Evolutionary conservation across 208 protist species (phyloP).

Genomic region (Crithidia mellificae): DNA sequence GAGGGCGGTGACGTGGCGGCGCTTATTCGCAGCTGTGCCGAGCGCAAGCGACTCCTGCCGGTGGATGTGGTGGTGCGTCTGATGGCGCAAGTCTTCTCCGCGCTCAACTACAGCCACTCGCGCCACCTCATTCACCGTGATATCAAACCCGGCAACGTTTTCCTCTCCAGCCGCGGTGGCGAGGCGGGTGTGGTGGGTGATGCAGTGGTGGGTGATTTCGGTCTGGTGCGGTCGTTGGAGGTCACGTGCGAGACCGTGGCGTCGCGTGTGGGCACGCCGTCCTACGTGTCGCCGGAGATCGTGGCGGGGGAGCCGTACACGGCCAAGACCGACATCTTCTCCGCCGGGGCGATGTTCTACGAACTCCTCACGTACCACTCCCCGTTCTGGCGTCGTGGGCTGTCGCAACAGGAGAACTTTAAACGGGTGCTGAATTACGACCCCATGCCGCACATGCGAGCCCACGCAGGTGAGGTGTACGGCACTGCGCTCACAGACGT

Average conservation of each 20-base stretch:
- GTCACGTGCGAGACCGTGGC: slow-evolving; percentile 56
- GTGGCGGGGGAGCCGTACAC: slow-evolving; percentile 87
- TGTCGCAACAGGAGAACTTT: slow-evolving; percentile 60
- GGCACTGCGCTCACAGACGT: slow-evolving; percentile 40
- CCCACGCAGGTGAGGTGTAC: slow-evolving; percentile 32
- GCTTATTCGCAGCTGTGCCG: slow-evolving; percentile 47
- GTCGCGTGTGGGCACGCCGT: slow-evolving; percentile 89
- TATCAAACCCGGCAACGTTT: slow-evolving; percentile 92
- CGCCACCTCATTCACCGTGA: slow-evolving; percentile 88
- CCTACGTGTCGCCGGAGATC: slow-evolving; percentile 94
- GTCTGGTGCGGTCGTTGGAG: slow-evolving; percentile 80
- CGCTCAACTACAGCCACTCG: slow-evolving; percentile 87
- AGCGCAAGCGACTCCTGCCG: slow-evolving; percentile 27
- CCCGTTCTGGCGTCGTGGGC: slow-evolving; percentile 65
- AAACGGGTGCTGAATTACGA: slow-evolving; percentile 53
- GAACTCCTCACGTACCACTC: slow-evolving; percentile 73
- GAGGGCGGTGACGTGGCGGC: slow-evolving; percentile 81
- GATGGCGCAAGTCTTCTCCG: slow-evolving; percentile 84
- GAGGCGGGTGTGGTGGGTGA: slow-evolving; percentile 27
- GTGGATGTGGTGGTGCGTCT: slow-evolving; percentile 60
- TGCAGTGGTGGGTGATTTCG: slow-evolving; percentile 87
- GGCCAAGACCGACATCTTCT: slow-evolving; percentile 93
- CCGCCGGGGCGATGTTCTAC: slow-evolving; percentile 87
- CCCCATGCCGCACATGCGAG: slow-evolving; percentile 55
- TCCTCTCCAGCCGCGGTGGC: slow-evolving; percentile 41